phyloP scores from a whole-genome alignment of 2,329 filamentous ascomycete species.

The Eurotiales sp. region DNA sequence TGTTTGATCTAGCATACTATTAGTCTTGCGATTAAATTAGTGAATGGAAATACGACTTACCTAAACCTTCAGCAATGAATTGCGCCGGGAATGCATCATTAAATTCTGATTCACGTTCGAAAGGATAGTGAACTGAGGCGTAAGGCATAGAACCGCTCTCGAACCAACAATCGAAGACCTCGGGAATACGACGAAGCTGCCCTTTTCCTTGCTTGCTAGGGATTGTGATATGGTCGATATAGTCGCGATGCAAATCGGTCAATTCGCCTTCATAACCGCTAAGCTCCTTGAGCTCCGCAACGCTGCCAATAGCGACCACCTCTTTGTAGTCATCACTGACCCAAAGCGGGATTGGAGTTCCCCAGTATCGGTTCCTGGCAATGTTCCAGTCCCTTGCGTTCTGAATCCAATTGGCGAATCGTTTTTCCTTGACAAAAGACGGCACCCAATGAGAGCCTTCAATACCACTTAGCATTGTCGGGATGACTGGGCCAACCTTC shows the following conservation, averaged over 20 bases:
- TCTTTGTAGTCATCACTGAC: slow-evolving; percentile 86
- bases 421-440: slow-evolving; percentile 81
- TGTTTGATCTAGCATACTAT: slow-evolving; percentile 66
- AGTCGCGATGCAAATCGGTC: slow-evolving; percentile 84
- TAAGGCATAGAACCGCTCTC: slow-evolving; percentile 97
- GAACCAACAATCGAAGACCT: slow-evolving; percentile 97
- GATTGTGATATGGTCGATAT: slow-evolving; percentile 91
- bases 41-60: not conserved
- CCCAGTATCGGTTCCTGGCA: slow-evolving; percentile 91
- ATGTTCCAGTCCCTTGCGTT: slow-evolving; percentile 96
- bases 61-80: slow-evolving; percentile 85
- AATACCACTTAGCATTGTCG: slow-evolving; percentile 86
- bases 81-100: slow-evolving; percentile 76
- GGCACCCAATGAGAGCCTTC: slow-evolving; percentile 91
- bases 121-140: slow-evolving; percentile 85
- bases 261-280: slow-evolving; percentile 83
- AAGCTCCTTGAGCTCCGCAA: slow-evolving; percentile 76
- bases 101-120: slow-evolving; percentile 80
- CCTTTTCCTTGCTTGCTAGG: slow-evolving; percentile 86
- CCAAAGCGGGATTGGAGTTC: slow-evolving; percentile 89
- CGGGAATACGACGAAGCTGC: slow-evolving; percentile 71
- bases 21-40: not conserved
- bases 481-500: slow-evolving; percentile 76
- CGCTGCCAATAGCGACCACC: slow-evolving; percentile 78
- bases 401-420: slow-evolving; percentile 86